Percentiles rank a stretch among this genome's conserved stretches.
Conservation (phyloP, 257 asterid species). For the Ajuga chamaepitys region DNA sequence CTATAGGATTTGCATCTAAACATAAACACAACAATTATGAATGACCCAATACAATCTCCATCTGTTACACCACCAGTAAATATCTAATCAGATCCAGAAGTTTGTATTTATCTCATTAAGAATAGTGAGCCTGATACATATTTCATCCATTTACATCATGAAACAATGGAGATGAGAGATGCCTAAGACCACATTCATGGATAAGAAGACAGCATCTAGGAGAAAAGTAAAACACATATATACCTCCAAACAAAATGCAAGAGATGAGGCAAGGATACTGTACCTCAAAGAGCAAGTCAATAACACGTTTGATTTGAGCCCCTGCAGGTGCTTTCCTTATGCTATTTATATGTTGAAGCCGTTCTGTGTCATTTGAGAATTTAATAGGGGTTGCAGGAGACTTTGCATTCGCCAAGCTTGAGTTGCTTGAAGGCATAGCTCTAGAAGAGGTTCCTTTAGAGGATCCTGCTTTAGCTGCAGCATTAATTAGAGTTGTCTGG, state of each 20-base stretch:
- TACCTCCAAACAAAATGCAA: constrained; percentile 5
- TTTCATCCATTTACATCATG: background rate
- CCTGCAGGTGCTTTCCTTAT: constrained; percentile 93
- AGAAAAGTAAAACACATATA: background rate
- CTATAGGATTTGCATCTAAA: background rate
- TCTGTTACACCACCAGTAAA: background rate
- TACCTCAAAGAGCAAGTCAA: constrained; percentile 77
- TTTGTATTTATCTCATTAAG: background rate
- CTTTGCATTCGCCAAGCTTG: constrained; percentile 36
- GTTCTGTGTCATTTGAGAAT: constrained; percentile 76
- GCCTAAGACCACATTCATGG: background rate
- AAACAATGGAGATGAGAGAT: background rate
- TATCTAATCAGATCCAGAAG: background rate
- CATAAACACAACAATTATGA: background rate
- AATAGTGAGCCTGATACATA: background rate
- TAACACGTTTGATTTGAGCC: constrained; percentile 90
- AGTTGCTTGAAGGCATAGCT: constrained; percentile 17
- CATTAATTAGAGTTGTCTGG: constrained; percentile 40
- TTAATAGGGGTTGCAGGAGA: constrained; percentile 53
- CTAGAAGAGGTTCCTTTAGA: constrained; percentile 35
- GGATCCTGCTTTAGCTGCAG: constrained; percentile 41
- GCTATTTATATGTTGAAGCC: constrained; percentile 84
- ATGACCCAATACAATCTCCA: background rate
- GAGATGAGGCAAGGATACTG: background rate
- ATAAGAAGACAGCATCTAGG: background rate